Evolutionary conservation across 441 rosid genomes (phyloP), one percentile per base, ranked within the genome.

Genomic region (Populus hybrid): DNA sequence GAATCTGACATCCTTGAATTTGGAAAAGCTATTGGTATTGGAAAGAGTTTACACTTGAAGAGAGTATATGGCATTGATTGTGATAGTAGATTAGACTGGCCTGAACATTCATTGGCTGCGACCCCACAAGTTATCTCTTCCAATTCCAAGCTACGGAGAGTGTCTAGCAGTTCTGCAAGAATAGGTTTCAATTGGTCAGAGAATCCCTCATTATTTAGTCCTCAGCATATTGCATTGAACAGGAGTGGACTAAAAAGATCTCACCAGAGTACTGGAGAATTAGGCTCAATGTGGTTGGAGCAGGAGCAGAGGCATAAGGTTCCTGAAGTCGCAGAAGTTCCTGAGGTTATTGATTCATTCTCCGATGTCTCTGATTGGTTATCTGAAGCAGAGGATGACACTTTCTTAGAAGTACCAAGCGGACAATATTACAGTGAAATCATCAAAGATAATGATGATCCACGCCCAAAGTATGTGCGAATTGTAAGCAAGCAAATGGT

Each of bases 401-500:
- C 64, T 12, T 68, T 86, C 79, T 23, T 70, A 4, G 89, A 88
- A 82, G 78, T 73, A 75, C 83, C 86, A 14, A 28, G 36, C 65
- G 85, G 81, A 71, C 77, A 79, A 75, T 74, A 8, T 10, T 73
- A 82, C 16, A 64, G 81, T 21, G 84, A 54, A 35, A 35, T 23
- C 18, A 26, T n/a, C 8, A 61, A 50, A 70, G 76, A 80, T 38
- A 42, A 40, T 73, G 35, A 46, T 3, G 88, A 83, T 81, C 72
- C 87, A 42, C 74, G 78, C 65, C 80, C 84, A 23, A 89, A 83
- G 76, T 97, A 95, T 72, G 93, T 92, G 5, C 85, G 99, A 64
- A 91, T 97, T 67, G 96, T 95, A 57, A 91, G 99, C 90, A 97
- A 97, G 85, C 99, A 97, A 84, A 97, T 97, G 99, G 97, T 97